These are phyloP conservation scores for Vaccinium myrtillus DNA, from an alignment of 148 eudicot species.

Conservation along the genomic window DNA sequence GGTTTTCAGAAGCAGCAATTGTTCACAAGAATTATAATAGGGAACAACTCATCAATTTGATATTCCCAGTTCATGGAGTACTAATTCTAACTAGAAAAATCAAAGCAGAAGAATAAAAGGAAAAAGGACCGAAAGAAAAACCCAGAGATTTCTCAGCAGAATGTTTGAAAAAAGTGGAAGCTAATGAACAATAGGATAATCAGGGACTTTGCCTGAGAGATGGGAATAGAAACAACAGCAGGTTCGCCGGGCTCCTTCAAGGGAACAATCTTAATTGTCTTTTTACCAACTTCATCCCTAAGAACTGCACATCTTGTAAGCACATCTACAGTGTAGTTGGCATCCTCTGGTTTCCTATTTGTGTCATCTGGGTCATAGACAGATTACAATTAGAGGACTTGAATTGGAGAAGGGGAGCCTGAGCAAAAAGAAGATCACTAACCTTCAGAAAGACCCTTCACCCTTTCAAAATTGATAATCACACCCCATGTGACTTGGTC, in stretches of 20 bases:
- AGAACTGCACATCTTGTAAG: slow-evolving; percentile 77
- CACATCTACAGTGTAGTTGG: slow-evolving; percentile 74
- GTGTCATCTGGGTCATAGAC: slow-evolving; percentile 54
- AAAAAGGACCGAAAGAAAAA: neutral
- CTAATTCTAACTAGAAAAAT: neutral
- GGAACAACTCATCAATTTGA: neutral
- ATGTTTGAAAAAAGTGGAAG: neutral
- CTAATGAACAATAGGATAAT: neutral
- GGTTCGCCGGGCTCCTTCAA: slow-evolving; percentile 86
- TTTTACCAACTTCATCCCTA: slow-evolving; percentile 58
- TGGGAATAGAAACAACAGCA: slow-evolving; percentile 73
- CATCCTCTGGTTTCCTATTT: slow-evolving; percentile 76
- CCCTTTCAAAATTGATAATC: slow-evolving; percentile 79
- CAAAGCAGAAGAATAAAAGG: neutral
- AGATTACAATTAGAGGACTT: neutral
- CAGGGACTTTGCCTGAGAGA: slow-evolving; percentile 66
- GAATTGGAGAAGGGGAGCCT: neutral
- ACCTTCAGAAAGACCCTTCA: slow-evolving; percentile 70
- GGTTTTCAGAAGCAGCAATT: neutral
- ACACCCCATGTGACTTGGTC: slow-evolving; percentile 91
- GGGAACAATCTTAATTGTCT: slow-evolving; percentile 62
- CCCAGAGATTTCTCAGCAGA: slow-evolving; percentile 4
- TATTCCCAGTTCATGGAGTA: neutral
- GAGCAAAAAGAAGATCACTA: slow-evolving; percentile 8
- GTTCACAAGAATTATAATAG: neutral